Conservation (phyloP, 2,329 filamentous ascomycete species). For the Colletotrichum echinochloae region DNA sequence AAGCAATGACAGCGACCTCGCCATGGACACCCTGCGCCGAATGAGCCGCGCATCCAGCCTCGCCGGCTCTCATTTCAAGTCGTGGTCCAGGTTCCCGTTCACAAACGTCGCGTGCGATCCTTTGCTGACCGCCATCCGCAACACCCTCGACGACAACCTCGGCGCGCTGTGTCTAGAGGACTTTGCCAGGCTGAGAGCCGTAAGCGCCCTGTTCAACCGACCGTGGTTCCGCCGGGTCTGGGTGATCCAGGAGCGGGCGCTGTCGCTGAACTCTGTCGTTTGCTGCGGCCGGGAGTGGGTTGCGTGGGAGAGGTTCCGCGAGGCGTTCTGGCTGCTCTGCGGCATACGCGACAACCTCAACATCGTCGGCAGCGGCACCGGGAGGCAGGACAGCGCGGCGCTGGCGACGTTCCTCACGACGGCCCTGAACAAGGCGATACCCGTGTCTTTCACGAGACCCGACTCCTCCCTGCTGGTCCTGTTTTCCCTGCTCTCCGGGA, state of each 20-base stretch:
- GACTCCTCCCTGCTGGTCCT: slow-evolving; percentile 1
- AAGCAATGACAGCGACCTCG: background rate
- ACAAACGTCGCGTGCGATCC: background rate
- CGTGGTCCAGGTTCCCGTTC: slow-evolving; percentile 7
- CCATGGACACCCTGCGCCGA: background rate
- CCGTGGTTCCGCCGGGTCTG: slow-evolving; percentile 20
- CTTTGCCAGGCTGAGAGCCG: background rate
- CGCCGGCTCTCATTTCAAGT: background rate
- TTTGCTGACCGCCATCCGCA: background rate
- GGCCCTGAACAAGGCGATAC: slow-evolving; percentile 7
- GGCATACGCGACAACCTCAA: slow-evolving; percentile 21
- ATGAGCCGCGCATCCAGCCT: background rate
- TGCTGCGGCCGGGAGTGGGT: background rate
- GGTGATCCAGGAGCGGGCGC: slow-evolving; percentile 25
- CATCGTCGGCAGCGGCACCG: slow-evolving; percentile 13
- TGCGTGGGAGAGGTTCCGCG: background rate
- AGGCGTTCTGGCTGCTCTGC: slow-evolving; percentile 18
- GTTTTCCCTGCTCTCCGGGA: slow-evolving; percentile 11
- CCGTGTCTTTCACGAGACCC: slow-evolving; percentile 9
- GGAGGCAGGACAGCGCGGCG: slow-evolving; percentile 6
- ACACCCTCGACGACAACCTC: background rate
- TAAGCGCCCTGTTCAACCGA: slow-evolving; percentile 4
- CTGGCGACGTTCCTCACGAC: slow-evolving; percentile 8
- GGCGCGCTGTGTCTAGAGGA: background rate
- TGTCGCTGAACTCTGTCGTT: background rate